Conservation (phyloP, 331 rosid species). For the Malus hybrid region DNA sequence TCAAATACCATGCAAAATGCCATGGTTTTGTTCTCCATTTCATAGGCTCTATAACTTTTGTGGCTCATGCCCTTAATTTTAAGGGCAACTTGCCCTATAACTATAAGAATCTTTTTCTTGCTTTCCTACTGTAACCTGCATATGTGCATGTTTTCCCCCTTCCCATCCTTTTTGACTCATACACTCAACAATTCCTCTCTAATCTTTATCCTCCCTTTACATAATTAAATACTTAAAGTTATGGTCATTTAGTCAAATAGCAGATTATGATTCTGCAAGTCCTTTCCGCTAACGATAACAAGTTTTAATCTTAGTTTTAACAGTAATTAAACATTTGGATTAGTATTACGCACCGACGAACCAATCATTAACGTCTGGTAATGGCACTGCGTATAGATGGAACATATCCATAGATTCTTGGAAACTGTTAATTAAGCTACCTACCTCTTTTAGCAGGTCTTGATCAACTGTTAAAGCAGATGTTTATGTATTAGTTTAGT, state of each 20-base stretch:
- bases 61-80: background rate
- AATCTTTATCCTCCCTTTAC: background rate
- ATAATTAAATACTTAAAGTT: background rate
- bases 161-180: constrained; percentile 23
- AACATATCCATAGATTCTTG: constrained; percentile 21
- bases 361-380: constrained; percentile 12
- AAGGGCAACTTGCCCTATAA: background rate
- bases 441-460: constrained; percentile 4
- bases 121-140: background rate
- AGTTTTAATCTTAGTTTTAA: constrained; percentile 11
- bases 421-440: background rate
- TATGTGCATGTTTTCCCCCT: background rate
- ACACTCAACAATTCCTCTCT: constrained; percentile 1
- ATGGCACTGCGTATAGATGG: background rate
- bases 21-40: constrained; percentile 10
- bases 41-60: background rate
- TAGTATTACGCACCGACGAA: constrained; percentile 29
- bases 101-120: constrained; percentile 8
- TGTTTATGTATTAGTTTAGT: background rate
- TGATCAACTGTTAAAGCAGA: background rate
- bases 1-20: background rate
- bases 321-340: background rate
- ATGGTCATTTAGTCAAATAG: background rate
- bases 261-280: constrained; percentile 8
- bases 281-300: constrained; percentile 28